phyloP scores from a whole-genome alignment of 1,284 basidiomycete species.

The Xerocomus amazonicus region DNA sequence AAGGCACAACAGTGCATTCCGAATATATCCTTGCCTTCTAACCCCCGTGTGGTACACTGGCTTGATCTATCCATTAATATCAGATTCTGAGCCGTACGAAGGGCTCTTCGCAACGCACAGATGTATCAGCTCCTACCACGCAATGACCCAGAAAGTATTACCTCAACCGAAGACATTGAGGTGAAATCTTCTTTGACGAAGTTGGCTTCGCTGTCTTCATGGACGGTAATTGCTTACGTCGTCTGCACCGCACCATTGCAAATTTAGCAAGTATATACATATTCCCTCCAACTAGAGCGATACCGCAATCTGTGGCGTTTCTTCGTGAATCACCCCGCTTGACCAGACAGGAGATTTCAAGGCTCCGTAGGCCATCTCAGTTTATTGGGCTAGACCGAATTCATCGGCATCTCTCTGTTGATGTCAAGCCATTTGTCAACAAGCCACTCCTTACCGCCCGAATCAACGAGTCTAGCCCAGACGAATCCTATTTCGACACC shows the following conservation, averaged over 20 bases:
- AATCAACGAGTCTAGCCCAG: conserved; percentile 1
- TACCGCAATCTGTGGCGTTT: conserved; percentile 5
- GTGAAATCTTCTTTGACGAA: neutral
- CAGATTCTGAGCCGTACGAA: neutral
- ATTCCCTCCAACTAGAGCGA: neutral
- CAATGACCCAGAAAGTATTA: conserved; percentile 1
- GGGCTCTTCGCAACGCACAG: neutral
- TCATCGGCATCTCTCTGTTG: conserved; percentile 2
- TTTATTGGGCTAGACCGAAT: conserved; percentile 9
- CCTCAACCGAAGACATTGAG: neutral
- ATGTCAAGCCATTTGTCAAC: conserved; percentile 6
- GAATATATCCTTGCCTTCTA: no score
- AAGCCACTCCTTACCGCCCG: conserved; percentile 7
- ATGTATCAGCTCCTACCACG: conserved; percentile 9
- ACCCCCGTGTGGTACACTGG: no score
- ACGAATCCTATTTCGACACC: conserved; percentile 1
- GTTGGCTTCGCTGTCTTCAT: neutral
- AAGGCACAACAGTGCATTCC: no score
- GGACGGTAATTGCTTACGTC: conserved; percentile 2
- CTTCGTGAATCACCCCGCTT: conserved; percentile 5
- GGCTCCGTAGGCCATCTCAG: conserved; percentile 6
- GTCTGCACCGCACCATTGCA: conserved; percentile 6
- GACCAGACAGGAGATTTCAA: conserved; percentile 5
- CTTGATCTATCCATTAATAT: neutral
- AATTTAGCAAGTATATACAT: conserved; percentile 7